Evolutionary conservation across 768 basidiomycete species (phyloP).

Genomic region (Lactarius deliciosus): DNA sequence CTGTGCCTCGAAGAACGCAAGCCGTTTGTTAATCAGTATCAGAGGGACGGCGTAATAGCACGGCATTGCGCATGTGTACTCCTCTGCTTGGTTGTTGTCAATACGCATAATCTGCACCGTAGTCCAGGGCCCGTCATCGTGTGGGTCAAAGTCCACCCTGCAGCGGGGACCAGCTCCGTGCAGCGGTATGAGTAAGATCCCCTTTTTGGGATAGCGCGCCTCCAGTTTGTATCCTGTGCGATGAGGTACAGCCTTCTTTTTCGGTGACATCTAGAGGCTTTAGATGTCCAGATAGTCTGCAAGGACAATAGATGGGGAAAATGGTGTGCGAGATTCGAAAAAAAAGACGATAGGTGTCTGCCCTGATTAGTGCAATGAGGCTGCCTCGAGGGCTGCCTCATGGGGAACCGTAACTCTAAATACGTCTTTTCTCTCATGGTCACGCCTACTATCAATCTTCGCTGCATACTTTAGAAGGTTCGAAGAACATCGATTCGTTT

Average conservation of each 20-base stretch:
- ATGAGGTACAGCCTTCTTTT: neutral
- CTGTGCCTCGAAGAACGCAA: constrained; percentile 23
- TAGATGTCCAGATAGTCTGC: neutral
- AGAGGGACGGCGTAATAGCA: constrained; percentile 24
- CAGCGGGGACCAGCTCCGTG: constrained; percentile 18
- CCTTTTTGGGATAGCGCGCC: neutral
- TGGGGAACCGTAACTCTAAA: neutral
- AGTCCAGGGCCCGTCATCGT: constrained; percentile 19
- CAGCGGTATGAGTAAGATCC: neutral
- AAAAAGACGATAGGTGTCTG: neutral
- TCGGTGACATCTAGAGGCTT: neutral
- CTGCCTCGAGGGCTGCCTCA: constrained; percentile 9
- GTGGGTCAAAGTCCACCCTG: constrained; percentile 1
- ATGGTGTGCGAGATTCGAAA: neutral
- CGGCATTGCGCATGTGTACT: constrained; percentile 17
- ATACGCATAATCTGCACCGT: constrained; percentile 11
- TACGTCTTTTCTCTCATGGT: neutral
- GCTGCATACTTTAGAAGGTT: neutral
- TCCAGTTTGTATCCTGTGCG: neutral
- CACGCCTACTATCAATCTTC: neutral
- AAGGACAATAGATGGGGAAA: neutral
- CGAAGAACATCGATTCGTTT: constrained; percentile 10
- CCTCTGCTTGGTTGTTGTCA: neutral
- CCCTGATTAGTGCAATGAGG: constrained; percentile 4
- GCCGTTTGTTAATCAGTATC: constrained; percentile 22